A percentile compares a stretch with the other conserved stretches of the same genome.
Conservation (phyloP, 1,284 basidiomycete genomes). For the Porodaedalea pini region DNA sequence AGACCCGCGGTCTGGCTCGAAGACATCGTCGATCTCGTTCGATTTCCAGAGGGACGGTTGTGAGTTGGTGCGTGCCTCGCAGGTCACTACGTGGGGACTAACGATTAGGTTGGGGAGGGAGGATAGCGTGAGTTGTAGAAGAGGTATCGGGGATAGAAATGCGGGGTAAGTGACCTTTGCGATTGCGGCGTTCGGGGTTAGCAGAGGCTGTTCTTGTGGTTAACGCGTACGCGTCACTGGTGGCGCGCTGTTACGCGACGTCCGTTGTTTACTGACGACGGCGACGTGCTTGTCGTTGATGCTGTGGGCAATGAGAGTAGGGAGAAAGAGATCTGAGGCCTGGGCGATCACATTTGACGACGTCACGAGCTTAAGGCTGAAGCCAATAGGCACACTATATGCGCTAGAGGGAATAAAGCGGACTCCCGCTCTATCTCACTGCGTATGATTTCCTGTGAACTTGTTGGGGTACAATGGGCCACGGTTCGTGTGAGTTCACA, state of each 20-base stretch:
- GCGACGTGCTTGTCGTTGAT: background rate
- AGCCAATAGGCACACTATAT: constrained; percentile 12
- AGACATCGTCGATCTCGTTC: constrained; percentile 6
- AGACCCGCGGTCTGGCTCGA: constrained; percentile 37
- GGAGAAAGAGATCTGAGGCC: background rate
- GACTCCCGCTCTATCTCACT: constrained; percentile 18
- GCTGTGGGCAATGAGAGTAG: background rate
- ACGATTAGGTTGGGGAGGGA: background rate
- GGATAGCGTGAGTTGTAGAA: background rate
- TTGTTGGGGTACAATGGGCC: background rate
- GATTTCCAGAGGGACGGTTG: background rate
- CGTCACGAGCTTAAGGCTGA: background rate
- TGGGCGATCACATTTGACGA: background rate
- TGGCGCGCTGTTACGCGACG: background rate
- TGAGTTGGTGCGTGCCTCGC: background rate
- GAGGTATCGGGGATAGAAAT: background rate
- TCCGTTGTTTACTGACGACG: background rate
- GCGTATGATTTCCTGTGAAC: background rate
- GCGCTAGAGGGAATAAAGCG: constrained; percentile 17
- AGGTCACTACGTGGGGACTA: background rate
- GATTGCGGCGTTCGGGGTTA: constrained; percentile 1
- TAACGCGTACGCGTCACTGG: background rate
- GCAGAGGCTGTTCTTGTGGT: background rate
- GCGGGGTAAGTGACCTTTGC: background rate
- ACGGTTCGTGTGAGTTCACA: no score